Base-by-base conservation (phyloP, 2,329 filamentous ascomycete species). In the Sordariomycetes sp. region DNA sequence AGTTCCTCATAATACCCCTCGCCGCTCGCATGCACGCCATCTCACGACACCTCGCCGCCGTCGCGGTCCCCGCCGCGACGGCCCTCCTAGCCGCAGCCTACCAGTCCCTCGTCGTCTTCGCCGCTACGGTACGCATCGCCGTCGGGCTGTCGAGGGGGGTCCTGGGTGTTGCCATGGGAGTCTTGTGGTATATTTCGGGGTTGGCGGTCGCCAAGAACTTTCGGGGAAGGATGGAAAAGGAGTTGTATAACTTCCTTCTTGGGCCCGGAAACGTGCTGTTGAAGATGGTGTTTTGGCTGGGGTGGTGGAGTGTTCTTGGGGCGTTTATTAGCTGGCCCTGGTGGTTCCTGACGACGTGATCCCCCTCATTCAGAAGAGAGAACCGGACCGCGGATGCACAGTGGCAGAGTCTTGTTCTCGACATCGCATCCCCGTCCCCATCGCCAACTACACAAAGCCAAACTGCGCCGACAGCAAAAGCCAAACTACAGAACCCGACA, bases 221-320 rank as follows among this genome's bases (percentile, higher is more conserved):
- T 20, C 32, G 20, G 55, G 52, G 52, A 22, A 56, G 42, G n/a
- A 28, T 56, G 10, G 55, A 56, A 48, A 20, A 36, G 20, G 55
- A 56, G 32, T 17, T 56, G 22, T 56, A 56, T 24, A 56, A 48
- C 32, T 56, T 56, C 48, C 13, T 56, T 10, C 42, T 56, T 10
- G 55, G 55, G 8, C 55, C 55, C 1, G 55, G 55, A 1, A 52
- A 39, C 3, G 55, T 24, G n/a, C n/a, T 56, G 24, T 13, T 56
- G 6, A 56, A 56, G 20, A 20, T 36, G n/a, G 55, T 15, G 22
- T 56, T 56, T 28, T 56, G 55, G 55, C 24, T 56, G 10, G 45
- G 32, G 3, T 56, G 45, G 45, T 56, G 55, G 55, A 20, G 45
- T 4, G 13, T 56, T 2, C n/a, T 56, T 52, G 50, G 55, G 17